Conservation (phyloP, 116 monocot species). For the Papilionanthe hybrid region DNA sequence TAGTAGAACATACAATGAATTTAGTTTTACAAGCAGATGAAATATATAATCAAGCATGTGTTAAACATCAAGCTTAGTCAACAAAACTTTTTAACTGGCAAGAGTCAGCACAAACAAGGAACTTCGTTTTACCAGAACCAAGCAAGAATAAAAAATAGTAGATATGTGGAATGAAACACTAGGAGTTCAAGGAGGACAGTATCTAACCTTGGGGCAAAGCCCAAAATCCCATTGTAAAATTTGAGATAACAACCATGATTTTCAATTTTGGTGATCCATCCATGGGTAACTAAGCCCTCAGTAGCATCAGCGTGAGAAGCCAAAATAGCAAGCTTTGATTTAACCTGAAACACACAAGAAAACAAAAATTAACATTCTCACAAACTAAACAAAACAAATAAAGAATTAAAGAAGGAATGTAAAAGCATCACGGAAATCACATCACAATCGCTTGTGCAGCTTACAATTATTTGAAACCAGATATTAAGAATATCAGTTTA, state of each 20-base stretch:
- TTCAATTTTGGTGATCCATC: conserved; percentile 98
- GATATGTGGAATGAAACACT: neutral
- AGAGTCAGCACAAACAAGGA: neutral
- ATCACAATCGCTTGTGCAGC: neutral
- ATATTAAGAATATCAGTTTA: neutral
- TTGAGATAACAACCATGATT: conserved; percentile 92
- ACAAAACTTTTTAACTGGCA: neutral
- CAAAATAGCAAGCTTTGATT: conserved; percentile 74
- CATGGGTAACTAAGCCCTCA: conserved; percentile 76
- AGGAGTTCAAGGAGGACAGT: conserved; percentile 3
- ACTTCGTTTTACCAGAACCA: neutral
- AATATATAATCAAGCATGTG: neutral
- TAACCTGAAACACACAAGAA: conserved; percentile 40
- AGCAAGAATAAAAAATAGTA: neutral
- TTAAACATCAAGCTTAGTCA: neutral
- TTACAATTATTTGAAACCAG: neutral
- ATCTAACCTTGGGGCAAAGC: conserved; percentile 67
- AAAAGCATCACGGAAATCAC: neutral
- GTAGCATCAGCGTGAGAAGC: conserved; percentile 88
- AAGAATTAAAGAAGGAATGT: neutral
- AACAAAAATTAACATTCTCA: neutral
- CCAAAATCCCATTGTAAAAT: conserved; percentile 92
- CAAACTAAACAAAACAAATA: neutral
- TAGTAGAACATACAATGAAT: no score
- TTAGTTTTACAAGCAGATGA: no score